These are phyloP conservation scores for Talaromyces adpressus DNA, from an alignment of 495 filamentous ascomycete species.

Conservation along the genomic window DNA sequence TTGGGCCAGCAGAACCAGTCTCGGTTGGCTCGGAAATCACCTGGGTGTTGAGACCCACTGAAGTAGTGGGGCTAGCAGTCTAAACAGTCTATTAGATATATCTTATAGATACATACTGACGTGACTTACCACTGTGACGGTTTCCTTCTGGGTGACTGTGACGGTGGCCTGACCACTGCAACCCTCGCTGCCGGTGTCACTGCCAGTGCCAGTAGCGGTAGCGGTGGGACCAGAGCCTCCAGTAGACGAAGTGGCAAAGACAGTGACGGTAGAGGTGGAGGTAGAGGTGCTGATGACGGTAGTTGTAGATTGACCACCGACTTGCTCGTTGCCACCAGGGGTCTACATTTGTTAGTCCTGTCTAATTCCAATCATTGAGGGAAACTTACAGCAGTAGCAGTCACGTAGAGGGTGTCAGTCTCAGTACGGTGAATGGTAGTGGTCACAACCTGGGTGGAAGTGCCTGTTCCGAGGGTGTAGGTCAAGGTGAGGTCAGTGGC, in stretches of 20 bases:
- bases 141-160: conserved; percentile 31
- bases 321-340: conserved; percentile 10
- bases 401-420: conserved; percentile 30
- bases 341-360: conserved; percentile 10
- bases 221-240: conserved; percentile 10
- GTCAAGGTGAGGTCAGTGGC: conserved; percentile 44
- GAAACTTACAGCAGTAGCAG: conserved; percentile 30
- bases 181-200: conserved; percentile 2
- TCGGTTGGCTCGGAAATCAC: neutral
- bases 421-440: conserved; percentile 48
- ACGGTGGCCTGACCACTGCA: conserved; percentile 19
- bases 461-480: conserved; percentile 52
- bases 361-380: too few species aligned
- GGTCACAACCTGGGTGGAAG: conserved; percentile 47
- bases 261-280: conserved; percentile 22
- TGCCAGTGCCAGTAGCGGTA: neutral
- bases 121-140: conserved; percentile 37
- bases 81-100: neutral
- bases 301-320: conserved; percentile 14
- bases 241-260: conserved; percentile 22
- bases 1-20: neutral
- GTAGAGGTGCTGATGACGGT: conserved; percentile 5
- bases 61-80: neutral
- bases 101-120: neutral
- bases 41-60: neutral